Evolutionary conservation across 176 grass and related monocot genomes (phyloP).

Genomic region (Avena sativa): DNA sequence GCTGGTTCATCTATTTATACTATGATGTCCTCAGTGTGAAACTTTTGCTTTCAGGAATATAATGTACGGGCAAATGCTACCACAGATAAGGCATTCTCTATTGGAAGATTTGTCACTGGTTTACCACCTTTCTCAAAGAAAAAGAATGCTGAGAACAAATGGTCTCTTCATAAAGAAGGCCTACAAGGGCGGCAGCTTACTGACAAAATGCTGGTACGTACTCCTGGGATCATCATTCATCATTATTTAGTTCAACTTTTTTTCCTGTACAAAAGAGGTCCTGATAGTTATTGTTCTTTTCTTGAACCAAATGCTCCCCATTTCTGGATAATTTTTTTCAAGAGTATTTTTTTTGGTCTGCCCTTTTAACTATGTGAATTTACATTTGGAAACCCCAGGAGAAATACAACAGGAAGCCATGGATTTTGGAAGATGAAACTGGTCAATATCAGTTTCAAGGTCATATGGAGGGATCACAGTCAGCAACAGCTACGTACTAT

Average conservation of each 20-base stretch:
- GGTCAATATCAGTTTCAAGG: conserved; percentile 97
- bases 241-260: not conserved
- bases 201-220: conserved; percentile 69
- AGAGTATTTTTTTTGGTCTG: not conserved
- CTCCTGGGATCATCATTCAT: conserved; percentile 25
- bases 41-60: conserved; percentile 70
- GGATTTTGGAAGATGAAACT: conserved; percentile 98
- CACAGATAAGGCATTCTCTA: conserved; percentile 75
- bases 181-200: conserved; percentile 82
- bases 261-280: not conserved
- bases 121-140: conserved; percentile 95
- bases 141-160: conserved; percentile 84
- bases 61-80: conserved; percentile 84
- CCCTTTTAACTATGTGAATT: conserved; percentile 20
- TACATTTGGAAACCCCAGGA: conserved; percentile 60
- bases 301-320: conserved; percentile 5
- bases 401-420: conserved; percentile 87
- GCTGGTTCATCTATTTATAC: conserved; percentile 40
- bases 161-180: conserved; percentile 96
- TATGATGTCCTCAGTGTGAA: conserved; percentile 4
- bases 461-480: conserved; percentile 88
- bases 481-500: conserved; percentile 94
- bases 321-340: conserved; percentile 8
- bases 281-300: not conserved
- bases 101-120: conserved; percentile 89